A percentile compares a stretch with the other conserved stretches of the same genome.
Evolutionary conservation across 352 stramenopile genomes (phyloP).

Genomic region (Phytophthora sp.): DNA sequence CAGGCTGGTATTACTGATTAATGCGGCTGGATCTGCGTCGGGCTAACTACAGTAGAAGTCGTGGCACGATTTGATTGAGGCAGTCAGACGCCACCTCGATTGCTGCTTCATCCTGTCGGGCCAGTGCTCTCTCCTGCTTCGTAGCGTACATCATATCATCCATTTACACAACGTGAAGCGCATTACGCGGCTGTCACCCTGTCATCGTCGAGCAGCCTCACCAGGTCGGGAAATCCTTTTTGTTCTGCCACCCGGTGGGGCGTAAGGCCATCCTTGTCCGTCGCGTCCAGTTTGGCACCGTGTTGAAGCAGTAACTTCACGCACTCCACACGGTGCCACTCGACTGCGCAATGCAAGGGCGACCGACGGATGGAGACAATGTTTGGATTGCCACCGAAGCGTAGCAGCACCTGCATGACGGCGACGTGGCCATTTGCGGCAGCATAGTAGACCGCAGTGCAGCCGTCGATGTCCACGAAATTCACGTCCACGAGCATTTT

Average conservation of each 20-base stretch:
- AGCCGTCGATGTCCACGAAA: conserved; percentile 65
- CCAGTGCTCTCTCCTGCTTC: too few relatives aligned
- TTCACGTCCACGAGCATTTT: conserved; percentile 71
- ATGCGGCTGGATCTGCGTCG: too few relatives aligned
- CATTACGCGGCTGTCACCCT: neutral
- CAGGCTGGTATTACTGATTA: too few relatives aligned
- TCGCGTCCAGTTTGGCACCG: conserved; percentile 32
- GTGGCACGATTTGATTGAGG: too few relatives aligned
- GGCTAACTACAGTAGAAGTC: too few relatives aligned
- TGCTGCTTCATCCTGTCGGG: too few relatives aligned
- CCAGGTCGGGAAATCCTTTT: conserved; percentile 40
- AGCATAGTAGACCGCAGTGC: conserved; percentile 79
- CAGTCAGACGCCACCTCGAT: too few relatives aligned
- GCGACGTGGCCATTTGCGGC: conserved; percentile 65
- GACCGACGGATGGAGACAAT: conserved; percentile 64
- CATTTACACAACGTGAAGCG: too few relatives aligned
- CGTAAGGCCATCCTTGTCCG: conserved; percentile 56
- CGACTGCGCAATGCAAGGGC: conserved; percentile 75
- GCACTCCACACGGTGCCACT: conserved; percentile 73
- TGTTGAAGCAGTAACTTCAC: conserved; percentile 58
- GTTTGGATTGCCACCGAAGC: conserved; percentile 56
- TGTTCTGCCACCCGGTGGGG: conserved; percentile 43
- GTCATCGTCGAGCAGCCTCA: conserved; percentile 14
- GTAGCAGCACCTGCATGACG: conserved; percentile 60
- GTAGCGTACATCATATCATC: too few relatives aligned